Evolutionary conservation across 2,329 filamentous ascomycete genomes (phyloP).

Genomic region (Coleophoma eucalyptorum): DNA sequence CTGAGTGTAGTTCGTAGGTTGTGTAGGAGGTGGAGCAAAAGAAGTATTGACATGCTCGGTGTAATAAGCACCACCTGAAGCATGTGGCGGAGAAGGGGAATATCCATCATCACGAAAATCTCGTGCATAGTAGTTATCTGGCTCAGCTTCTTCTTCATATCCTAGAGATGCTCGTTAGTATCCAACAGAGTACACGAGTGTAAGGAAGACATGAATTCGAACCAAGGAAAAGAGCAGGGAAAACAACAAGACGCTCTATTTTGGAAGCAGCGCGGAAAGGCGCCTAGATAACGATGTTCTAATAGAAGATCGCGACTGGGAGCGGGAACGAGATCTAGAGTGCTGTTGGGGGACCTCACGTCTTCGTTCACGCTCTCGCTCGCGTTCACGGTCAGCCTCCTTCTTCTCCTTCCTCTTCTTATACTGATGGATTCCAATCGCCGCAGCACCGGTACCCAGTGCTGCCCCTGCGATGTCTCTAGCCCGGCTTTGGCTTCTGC

Average conservation of each 20-base stretch:
- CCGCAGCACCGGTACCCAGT: slow-evolving; percentile 54
- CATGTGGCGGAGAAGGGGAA: slow-evolving; percentile 27
- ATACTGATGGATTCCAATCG: slow-evolving; percentile 59
- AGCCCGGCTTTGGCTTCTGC: slow-evolving; percentile 49
- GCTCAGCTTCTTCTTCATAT: slow-evolving; percentile 26
- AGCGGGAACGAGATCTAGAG: slow-evolving; percentile 25
- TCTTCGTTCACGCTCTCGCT: slow-evolving; percentile 28
- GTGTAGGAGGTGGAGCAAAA: slow-evolving; percentile 19
- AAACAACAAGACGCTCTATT: slow-evolving; percentile 11
- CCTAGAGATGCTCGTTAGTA: slow-evolving; percentile 16
- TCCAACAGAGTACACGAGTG: slow-evolving; percentile 13
- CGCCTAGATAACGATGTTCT: slow-evolving; percentile 21
- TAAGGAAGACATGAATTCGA: slow-evolving; percentile 7
- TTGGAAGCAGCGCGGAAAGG: slow-evolving; percentile 26
- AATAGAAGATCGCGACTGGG: slow-evolving; percentile 24
- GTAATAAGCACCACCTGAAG: slow-evolving; percentile 28
- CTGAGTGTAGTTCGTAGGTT: slow-evolving; percentile 13
- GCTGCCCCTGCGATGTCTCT: slow-evolving; percentile 52
- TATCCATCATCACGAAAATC: slow-evolving; percentile 23
- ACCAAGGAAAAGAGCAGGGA: slow-evolving; percentile 4
- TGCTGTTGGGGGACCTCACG: slow-evolving; percentile 26
- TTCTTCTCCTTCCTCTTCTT: slow-evolving; percentile 41
- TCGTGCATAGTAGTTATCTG: slow-evolving; percentile 25
- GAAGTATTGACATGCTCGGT: slow-evolving; percentile 11
- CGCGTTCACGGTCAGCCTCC: slow-evolving; percentile 27